Percentiles rank a stretch among this genome's conserved stretches.
These are phyloP conservation scores for Cokeromyces recurvatus DNA, from an alignment of 371 early-diverging fungal species.

Conservation along the genomic window DNA sequence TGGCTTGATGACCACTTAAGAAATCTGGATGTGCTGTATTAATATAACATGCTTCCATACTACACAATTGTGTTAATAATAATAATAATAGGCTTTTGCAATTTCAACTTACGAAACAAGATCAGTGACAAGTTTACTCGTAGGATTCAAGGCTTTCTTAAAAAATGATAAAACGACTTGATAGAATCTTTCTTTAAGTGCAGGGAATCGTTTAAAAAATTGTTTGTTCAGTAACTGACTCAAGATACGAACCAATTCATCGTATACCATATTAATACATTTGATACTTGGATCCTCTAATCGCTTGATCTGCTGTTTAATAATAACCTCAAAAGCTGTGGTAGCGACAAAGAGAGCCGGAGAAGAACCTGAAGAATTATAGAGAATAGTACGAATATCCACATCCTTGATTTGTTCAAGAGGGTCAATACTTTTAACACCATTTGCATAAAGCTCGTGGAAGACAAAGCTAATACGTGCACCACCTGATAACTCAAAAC, in stretches of 20 bases:
- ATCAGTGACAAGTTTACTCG: conserved; percentile 92
- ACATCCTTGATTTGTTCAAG: conserved; percentile 96
- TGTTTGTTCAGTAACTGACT: conserved; percentile 86
- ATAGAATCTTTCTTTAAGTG: conserved; percentile 86
- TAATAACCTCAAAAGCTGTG: conserved; percentile 95
- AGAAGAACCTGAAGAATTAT: conserved; percentile 97
- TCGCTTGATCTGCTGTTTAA: conserved; percentile 95
- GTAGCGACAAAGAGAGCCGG: conserved; percentile 97
- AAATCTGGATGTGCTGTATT: conserved; percentile 99
- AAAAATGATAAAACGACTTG: conserved; percentile 88
- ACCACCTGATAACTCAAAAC: conserved; percentile 95
- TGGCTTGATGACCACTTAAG: conserved; percentile 92
- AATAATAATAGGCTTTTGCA: too few relatives aligned
- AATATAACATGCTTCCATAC: conserved; percentile 94
- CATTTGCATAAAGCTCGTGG: conserved; percentile 93
- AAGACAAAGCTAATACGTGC: conserved; percentile 98
- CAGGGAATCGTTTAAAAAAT: conserved; percentile 94
- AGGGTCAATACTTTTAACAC: conserved; percentile 91
- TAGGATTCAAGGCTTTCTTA: conserved; percentile 83
- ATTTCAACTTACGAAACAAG: conserved; percentile 64
- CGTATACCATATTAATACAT: conserved; percentile 91
- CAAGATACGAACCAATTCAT: conserved; percentile 93
- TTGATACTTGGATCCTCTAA: conserved; percentile 95
- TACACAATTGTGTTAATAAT: too few relatives aligned
- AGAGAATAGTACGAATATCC: conserved; percentile 96